phyloP scores from a whole-genome alignment of 2,329 filamentous ascomycete genomes.

The Fusarium sp. region DNA sequence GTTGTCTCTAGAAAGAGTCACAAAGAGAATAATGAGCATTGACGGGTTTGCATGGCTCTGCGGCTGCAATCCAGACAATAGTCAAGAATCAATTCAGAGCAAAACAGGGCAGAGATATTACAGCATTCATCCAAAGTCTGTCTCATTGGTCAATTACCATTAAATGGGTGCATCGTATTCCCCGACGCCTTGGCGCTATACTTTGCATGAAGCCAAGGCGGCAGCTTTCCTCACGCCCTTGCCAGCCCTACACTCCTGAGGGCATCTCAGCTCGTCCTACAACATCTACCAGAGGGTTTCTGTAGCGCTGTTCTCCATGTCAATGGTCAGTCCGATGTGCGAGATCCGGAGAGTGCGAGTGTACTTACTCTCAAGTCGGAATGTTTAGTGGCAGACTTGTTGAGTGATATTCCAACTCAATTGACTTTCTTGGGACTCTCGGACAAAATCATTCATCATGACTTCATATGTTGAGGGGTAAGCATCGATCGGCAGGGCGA shows the following conservation, averaged over 20 bases:
- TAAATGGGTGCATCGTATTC: constrained; percentile 18
- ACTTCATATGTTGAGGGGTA: constrained; percentile 3
- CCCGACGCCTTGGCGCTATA: constrained; percentile 9
- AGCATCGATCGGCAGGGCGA: constrained; percentile 9
- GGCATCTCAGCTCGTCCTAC: not conserved
- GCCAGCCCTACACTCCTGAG: not conserved
- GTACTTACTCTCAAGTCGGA: not conserved
- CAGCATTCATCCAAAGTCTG: not conserved
- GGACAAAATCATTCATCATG: not conserved
- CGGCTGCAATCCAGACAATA: not conserved
- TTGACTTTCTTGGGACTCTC: not conserved
- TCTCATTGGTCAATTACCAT: not conserved
- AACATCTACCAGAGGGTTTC: not conserved
- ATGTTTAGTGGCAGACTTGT: not conserved
- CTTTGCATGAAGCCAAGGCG: not conserved
- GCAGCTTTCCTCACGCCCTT: too few species aligned
- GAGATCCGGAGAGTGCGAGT: not conserved
- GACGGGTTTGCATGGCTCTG: too few species aligned
- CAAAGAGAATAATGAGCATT: not conserved
- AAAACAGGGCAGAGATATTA: not conserved
- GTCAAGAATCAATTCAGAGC: not conserved
- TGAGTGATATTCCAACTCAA: not conserved
- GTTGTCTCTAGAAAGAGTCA: not conserved
- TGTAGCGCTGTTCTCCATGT: too few species aligned
- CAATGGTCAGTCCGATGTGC: not conserved